Conservation (phyloP, 331 rosid genomes). For the Arachis monticola region DNA sequence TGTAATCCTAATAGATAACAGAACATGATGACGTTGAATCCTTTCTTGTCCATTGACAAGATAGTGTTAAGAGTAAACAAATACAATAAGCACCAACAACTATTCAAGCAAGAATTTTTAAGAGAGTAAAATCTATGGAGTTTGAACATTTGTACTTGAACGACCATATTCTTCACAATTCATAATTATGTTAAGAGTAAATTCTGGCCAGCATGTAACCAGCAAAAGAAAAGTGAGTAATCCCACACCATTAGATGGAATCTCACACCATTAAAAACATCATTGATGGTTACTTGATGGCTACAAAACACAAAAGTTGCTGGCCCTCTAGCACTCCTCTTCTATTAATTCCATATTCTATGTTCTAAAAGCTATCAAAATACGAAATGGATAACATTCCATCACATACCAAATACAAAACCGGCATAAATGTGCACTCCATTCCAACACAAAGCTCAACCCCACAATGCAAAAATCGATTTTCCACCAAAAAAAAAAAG, state of each 20-base stretch:
- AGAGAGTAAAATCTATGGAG: not conserved
- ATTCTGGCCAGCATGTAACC: too few species aligned
- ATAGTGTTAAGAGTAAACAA: too few species aligned
- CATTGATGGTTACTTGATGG: too few species aligned
- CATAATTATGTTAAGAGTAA: too few species aligned
- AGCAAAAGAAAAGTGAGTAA: too few species aligned
- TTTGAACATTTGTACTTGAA: not conserved
- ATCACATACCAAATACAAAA: not conserved
- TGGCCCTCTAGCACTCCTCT: too few species aligned
- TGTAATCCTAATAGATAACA: constrained; percentile 8
- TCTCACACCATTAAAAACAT: too few species aligned
- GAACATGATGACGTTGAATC: constrained; percentile 14
- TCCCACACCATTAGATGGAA: too few species aligned
- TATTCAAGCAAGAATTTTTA: not conserved
- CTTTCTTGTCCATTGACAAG: not conserved
- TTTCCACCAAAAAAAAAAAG: not conserved
- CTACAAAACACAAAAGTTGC: too few species aligned
- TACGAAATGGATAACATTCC: not conserved
- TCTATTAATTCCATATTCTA: not conserved
- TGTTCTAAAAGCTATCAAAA: not conserved
- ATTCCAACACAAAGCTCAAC: not conserved
- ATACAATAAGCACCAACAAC: not conserved
- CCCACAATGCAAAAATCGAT: not conserved
- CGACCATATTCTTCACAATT: not conserved
- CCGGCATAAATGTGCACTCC: not conserved